Percentiles rank a stretch among this genome's conserved stretches.
Evolutionary conservation across 1,284 basidiomycete genomes (phyloP).

Genomic region (Cutaneotrichosporon dermatis): DNA sequence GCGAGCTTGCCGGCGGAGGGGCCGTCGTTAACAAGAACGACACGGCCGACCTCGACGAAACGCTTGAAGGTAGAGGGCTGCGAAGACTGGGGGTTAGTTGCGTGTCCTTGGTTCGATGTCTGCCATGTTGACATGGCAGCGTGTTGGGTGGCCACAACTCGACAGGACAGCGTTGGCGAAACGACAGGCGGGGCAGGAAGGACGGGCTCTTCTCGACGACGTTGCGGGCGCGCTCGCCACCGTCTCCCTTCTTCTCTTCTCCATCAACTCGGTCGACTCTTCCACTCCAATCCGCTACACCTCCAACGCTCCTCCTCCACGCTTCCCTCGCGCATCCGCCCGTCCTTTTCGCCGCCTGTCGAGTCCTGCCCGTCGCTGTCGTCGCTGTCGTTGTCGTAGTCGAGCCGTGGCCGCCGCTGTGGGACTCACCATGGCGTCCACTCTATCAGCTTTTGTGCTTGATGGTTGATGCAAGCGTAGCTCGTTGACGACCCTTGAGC

Average conservation of each 20-base stretch:
- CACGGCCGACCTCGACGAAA: conserved; percentile 98
- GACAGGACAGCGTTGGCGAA: neutral
- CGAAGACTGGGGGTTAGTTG: conserved; percentile 21
- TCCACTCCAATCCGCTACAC: neutral
- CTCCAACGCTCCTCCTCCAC: neutral
- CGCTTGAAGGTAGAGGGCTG: conserved; percentile 83
- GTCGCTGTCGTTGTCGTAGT: neutral
- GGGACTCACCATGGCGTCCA: conserved; percentile 21
- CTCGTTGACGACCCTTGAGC: too few species aligned
- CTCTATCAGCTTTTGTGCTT: conserved; percentile 13
- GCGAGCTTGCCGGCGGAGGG: conserved; percentile 85
- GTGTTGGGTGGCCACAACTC: neutral
- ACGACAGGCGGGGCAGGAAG: too few species aligned
- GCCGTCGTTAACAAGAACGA: conserved; percentile 91
- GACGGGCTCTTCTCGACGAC: too few species aligned
- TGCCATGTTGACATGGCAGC: too few species aligned
- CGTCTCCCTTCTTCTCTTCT: too few species aligned
- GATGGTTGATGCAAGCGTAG: conserved; percentile 5
- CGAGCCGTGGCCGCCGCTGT: conserved; percentile 2
- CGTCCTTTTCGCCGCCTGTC: neutral
- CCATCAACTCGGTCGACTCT: too few species aligned
- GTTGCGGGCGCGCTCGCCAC: too few species aligned
- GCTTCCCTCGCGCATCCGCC: neutral
- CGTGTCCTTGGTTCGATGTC: neutral
- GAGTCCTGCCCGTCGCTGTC: neutral